phyloP scores from a whole-genome alignment of 139 green algal species.

The Coelastrella sp. region DNA sequence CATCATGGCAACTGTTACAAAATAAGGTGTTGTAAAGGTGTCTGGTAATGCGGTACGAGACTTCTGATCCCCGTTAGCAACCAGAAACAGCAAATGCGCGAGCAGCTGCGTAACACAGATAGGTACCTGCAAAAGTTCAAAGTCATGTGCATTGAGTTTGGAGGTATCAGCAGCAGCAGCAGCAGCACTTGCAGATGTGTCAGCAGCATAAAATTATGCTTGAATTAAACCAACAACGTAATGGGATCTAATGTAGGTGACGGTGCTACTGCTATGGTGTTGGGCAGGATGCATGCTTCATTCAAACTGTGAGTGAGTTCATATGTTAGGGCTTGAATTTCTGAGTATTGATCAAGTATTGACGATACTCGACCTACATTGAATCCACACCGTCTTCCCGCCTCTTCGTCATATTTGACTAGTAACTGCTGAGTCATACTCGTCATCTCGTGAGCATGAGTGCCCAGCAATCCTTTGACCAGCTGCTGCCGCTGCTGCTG shows the following conservation, averaged over 20 bases:
- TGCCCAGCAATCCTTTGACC: constrained; percentile 68
- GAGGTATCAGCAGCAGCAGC: not conserved
- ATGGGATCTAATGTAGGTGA: too few species aligned
- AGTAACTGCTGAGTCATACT: constrained; percentile 71
- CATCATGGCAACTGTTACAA: constrained; percentile 57
- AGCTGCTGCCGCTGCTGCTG: constrained; percentile 44
- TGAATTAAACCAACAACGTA: too few species aligned
- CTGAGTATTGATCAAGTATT: too few species aligned
- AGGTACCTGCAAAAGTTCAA: constrained; percentile 5
- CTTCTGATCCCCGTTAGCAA: constrained; percentile 33
- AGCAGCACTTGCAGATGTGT: not conserved
- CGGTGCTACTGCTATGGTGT: too few species aligned
- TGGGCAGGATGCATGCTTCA: too few species aligned
- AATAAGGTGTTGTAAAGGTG: constrained; percentile 70
- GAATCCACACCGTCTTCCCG: constrained; percentile 40
- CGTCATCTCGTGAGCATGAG: constrained; percentile 77
- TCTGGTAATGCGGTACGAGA: constrained; percentile 69
- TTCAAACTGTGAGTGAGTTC: too few species aligned
- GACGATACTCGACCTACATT: constrained; percentile 8
- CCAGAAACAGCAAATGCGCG: constrained; percentile 74
- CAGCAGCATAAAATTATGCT: too few species aligned
- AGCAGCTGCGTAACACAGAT: constrained; percentile 63
- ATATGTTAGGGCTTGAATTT: too few species aligned
- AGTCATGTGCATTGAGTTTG: too few species aligned
- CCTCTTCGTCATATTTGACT: constrained; percentile 61